Evolutionary conservation across 306 rosid genomes (phyloP).

Genomic region (Vigna trinervia): DNA sequence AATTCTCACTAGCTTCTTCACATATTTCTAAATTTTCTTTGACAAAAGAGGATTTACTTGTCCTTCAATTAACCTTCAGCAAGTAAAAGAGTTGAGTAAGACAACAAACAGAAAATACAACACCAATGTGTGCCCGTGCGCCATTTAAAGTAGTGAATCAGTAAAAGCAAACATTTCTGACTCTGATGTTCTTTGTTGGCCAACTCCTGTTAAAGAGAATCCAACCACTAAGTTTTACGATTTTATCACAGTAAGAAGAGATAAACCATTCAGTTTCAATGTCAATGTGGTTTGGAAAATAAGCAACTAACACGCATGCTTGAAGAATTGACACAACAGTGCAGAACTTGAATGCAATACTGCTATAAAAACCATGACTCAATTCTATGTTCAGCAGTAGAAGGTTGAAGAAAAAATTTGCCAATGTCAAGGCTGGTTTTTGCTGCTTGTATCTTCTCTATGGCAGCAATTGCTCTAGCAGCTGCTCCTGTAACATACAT

Average conservation of each 20-base stretch:
- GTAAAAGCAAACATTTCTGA: conserved; percentile 38
- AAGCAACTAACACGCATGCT: conserved; percentile 59
- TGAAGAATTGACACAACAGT: conserved; percentile 44
- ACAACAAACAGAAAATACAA: neutral
- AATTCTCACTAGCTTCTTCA: conserved; percentile 18
- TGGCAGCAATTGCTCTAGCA: conserved; percentile 41
- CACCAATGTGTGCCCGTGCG: neutral
- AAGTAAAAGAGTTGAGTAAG: neutral
- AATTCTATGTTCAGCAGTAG: conserved; percentile 9
- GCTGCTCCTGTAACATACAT: conserved; percentile 52
- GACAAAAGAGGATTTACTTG: conserved; percentile 10
- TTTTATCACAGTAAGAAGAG: neutral
- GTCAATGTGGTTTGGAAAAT: conserved; percentile 47
- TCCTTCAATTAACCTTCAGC: conserved; percentile 25
- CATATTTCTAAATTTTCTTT: conserved; percentile 1
- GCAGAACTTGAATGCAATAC: neutral
- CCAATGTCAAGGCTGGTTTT: conserved; percentile 36
- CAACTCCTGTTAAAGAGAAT: conserved; percentile 50
- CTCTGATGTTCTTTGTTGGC: conserved; percentile 54
- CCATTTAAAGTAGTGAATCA: conserved; percentile 32
- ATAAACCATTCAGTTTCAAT: conserved; percentile 13
- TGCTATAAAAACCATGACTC: conserved; percentile 48
- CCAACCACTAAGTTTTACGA: conserved; percentile 41
- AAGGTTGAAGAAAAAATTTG: conserved; percentile 37
- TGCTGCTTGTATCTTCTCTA: conserved; percentile 29